Conservation (phyloP, 2,329 filamentous ascomycete species). For the Laburnicola sp. region DNA sequence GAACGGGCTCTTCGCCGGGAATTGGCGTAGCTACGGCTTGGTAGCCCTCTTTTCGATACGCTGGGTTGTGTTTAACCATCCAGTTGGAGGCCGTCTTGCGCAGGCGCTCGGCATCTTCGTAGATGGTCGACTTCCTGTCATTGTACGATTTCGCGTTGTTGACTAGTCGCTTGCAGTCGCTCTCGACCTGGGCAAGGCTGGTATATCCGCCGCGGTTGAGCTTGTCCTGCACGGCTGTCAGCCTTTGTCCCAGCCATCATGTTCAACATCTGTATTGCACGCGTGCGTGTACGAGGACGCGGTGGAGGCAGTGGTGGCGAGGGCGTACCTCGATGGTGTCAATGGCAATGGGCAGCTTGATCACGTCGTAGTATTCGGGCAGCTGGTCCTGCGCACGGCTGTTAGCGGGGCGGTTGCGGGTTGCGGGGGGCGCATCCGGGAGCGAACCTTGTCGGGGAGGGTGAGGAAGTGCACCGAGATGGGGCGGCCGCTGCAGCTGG, state of each 20-base stretch:
- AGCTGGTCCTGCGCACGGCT: constrained; percentile 55
- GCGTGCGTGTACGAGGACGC: not conserved
- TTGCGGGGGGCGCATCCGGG: constrained; percentile 12
- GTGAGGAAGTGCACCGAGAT: constrained; percentile 76
- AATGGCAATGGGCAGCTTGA: constrained; percentile 77
- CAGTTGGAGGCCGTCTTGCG: constrained; percentile 84
- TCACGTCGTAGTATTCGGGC: constrained; percentile 76
- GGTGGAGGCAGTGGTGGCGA: not conserved
- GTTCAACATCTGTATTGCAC: not conserved
- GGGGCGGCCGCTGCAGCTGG: constrained; percentile 60
- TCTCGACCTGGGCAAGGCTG: constrained; percentile 74
- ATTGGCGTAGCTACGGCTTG: constrained; percentile 73
- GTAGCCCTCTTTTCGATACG: constrained; percentile 70
- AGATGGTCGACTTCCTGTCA: constrained; percentile 69
- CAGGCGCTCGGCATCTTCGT: constrained; percentile 83
- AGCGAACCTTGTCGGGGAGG: constrained; percentile 61
- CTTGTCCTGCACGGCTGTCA: constrained; percentile 55
- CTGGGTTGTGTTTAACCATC: constrained; percentile 85
- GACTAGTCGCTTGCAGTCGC: constrained; percentile 85
- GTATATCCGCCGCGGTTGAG: constrained; percentile 69
- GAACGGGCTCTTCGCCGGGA: constrained; percentile 56
- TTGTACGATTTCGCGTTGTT: constrained; percentile 86
- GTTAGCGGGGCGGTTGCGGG: constrained; percentile 24
- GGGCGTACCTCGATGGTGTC: constrained; percentile 67
- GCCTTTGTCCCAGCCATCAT: constrained; percentile 6